Conservation (phyloP, 768 basidiomycete species). For the Termitomyces bulborhizus region DNA sequence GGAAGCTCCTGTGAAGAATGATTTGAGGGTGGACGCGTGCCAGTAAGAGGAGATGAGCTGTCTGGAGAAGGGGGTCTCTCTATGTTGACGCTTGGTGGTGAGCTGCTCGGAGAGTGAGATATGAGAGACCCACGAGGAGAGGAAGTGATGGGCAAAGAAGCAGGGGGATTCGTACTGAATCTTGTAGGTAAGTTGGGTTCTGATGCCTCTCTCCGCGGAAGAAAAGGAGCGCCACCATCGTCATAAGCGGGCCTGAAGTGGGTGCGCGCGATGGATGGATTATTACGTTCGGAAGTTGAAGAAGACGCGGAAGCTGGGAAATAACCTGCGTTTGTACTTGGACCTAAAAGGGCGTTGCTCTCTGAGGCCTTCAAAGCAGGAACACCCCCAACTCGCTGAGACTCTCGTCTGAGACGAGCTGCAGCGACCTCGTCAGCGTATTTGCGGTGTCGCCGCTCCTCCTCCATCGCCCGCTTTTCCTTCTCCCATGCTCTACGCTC, state of each 20-base stretch:
- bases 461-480: constrained; percentile 44
- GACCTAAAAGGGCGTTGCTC: constrained; percentile 13
- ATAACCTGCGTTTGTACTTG: constrained; percentile 18
- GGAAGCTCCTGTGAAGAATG: constrained; percentile 39
- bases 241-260: constrained; percentile 32
- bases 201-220: constrained; percentile 39
- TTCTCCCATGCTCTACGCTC: constrained; percentile 43
- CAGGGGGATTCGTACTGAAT: constrained; percentile 16
- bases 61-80: constrained; percentile 27
- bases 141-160: constrained; percentile 28
- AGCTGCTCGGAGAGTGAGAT: constrained; percentile 40
- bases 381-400: constrained; percentile 41
- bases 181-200: constrained; percentile 33
- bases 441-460: constrained; percentile 44
- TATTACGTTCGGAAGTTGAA: constrained; percentile 37
- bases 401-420: constrained; percentile 55
- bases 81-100: constrained; percentile 35
- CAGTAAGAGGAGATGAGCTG: constrained; percentile 19
- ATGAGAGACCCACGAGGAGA: constrained; percentile 8
- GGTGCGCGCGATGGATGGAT: constrained; percentile 28
- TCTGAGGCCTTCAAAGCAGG: constrained; percentile 21
- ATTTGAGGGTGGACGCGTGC: constrained; percentile 47
- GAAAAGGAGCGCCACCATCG: constrained; percentile 13
- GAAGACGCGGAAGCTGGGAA: constrained; percentile 34
- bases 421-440: constrained; percentile 59